Conservation (phyloP, 495 filamentous ascomycete genomes). For the Aspergillus egyptiacus region DNA sequence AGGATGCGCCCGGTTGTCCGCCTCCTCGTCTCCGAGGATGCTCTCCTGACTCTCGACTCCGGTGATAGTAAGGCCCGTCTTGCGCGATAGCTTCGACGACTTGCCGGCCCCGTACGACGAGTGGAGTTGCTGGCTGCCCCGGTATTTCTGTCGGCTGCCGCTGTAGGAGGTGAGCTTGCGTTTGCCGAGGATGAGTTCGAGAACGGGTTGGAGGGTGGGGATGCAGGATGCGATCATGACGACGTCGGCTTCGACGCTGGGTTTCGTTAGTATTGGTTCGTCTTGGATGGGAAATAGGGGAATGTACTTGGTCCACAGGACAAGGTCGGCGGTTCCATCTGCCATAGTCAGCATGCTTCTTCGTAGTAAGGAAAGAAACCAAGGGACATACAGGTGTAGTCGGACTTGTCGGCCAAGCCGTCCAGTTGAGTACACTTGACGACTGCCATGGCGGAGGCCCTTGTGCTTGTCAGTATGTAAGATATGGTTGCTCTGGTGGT, state of each 20-base stretch:
- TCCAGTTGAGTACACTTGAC: slow-evolving; percentile 34
- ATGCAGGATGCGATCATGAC: slow-evolving; percentile 41
- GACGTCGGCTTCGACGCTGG: slow-evolving; percentile 38
- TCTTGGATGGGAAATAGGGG: background rate
- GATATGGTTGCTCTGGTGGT: background rate
- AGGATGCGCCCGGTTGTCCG: background rate
- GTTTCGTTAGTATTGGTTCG: background rate
- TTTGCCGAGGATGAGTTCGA: slow-evolving; percentile 33
- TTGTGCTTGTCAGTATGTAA: slow-evolving; percentile 10
- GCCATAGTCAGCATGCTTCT: background rate
- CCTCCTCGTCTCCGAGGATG: slow-evolving; percentile 16
- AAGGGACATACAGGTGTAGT: slow-evolving; percentile 30
- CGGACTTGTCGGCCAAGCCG: slow-evolving; percentile 28
- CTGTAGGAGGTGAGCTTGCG: slow-evolving; percentile 24
- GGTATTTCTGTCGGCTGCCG: slow-evolving; percentile 21
- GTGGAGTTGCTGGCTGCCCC: slow-evolving; percentile 11
- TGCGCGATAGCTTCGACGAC: slow-evolving; percentile 9
- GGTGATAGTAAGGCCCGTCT: slow-evolving; percentile 22
- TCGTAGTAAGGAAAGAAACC: background rate
- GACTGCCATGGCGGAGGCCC: slow-evolving; percentile 31
- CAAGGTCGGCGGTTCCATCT: slow-evolving; percentile 32
- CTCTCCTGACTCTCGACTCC: slow-evolving; percentile 29
- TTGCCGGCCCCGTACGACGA: slow-evolving; percentile 17
- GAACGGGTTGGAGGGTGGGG: slow-evolving; percentile 35
- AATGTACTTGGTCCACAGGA: slow-evolving; percentile 37